Evolutionary conservation across 1,284 basidiomycete species (phyloP).

Genomic region (Cutaneotrichosporon sp.): DNA sequence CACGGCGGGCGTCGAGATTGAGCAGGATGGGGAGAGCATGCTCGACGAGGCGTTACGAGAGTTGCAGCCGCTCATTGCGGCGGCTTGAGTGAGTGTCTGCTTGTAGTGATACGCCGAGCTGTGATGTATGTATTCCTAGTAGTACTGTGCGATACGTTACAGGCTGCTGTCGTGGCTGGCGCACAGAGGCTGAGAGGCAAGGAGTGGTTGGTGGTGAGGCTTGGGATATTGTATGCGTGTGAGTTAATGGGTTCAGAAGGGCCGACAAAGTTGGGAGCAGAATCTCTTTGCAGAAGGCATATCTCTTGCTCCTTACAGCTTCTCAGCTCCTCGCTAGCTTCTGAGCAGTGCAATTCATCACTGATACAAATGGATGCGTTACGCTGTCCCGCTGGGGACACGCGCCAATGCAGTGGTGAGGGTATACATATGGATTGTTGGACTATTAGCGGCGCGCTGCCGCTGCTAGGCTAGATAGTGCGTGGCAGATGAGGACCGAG

Average conservation of each 20-base stretch:
- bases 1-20: background rate
- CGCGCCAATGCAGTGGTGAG: slow-evolving; percentile 24
- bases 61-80: background rate
- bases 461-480: slow-evolving; percentile 7
- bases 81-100: background rate
- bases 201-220: no score
- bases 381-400: slow-evolving; percentile 12
- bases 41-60: background rate
- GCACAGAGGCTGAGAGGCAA: no score
- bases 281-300: no score
- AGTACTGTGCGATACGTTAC: background rate
- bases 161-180: no score
- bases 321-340: slow-evolving; percentile 8
- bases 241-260: no score
- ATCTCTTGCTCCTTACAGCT: no score
- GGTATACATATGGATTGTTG: slow-evolving; percentile 13
- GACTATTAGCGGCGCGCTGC: background rate
- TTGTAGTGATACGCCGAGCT: background rate
- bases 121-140: background rate
- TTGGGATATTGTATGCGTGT: no score
- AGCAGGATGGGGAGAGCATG: background rate
- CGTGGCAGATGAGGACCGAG: slow-evolving; percentile 2
- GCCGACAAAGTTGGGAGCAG: no score
- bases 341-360: slow-evolving; percentile 29
- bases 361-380: slow-evolving; percentile 23